Percentiles rank a stretch among this genome's conserved stretches.
Conservation (phyloP, 805 yeast species). For the Brettanomyces custersianus region DNA sequence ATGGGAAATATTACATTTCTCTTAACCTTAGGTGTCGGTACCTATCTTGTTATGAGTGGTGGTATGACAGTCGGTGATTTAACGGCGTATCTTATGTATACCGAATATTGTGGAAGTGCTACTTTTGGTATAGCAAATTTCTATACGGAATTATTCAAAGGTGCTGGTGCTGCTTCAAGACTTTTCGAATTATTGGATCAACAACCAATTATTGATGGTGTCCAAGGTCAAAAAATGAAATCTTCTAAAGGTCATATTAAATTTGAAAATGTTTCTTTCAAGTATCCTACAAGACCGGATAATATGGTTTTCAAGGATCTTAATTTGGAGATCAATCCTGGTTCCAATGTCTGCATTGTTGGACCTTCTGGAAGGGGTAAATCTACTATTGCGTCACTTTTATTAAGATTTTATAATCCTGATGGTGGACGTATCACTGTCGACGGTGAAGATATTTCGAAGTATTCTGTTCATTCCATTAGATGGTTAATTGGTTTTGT, state of each 20-base stretch:
- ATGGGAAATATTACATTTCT: slow-evolving; percentile 75
- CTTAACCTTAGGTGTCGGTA: slow-evolving; percentile 71
- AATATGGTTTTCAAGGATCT: slow-evolving; percentile 55
- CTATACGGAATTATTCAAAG: slow-evolving; percentile 92
- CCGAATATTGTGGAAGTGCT: slow-evolving; percentile 88
- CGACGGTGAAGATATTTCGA: slow-evolving; percentile 56
- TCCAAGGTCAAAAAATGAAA: slow-evolving; percentile 44
- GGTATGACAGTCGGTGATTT: slow-evolving; percentile 79
- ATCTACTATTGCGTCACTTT: slow-evolving; percentile 75
- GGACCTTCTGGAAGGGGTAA: slow-evolving; percentile 97
- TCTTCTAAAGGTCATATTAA: slow-evolving; percentile 46
- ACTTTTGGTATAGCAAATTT: slow-evolving; percentile 87
- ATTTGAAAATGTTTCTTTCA: slow-evolving; percentile 59
- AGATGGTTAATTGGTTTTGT: slow-evolving; percentile 78
- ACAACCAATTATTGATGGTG: slow-evolving; percentile 62
- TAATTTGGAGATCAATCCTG: slow-evolving; percentile 58
- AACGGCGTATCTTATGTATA: slow-evolving; percentile 90
- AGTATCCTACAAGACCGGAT: slow-evolving; percentile 82
- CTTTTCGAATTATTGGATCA: slow-evolving; percentile 81
- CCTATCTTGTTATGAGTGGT: slow-evolving; percentile 67
- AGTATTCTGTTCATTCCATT: slow-evolving; percentile 67
- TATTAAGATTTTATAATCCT: slow-evolving; percentile 82
- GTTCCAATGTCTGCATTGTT: slow-evolving; percentile 86
- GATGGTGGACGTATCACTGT: slow-evolving; percentile 53
- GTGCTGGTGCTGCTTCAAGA: slow-evolving; percentile 92